These are phyloP conservation scores for Taphrina wiesneri DNA, from an alignment of 1,139 yeast genomes.

Conservation along the genomic window DNA sequence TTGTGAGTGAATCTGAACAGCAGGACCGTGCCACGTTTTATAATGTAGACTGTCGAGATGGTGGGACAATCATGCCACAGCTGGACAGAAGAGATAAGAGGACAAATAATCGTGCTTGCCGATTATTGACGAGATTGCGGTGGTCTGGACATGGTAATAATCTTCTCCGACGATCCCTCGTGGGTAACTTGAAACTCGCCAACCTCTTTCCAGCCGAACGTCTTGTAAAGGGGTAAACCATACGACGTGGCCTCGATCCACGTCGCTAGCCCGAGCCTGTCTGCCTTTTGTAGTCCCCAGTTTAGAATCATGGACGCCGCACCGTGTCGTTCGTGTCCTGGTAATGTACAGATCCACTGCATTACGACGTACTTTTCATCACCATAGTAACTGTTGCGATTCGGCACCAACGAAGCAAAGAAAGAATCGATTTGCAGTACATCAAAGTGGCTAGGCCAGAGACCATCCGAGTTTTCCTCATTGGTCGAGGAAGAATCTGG, in stretches of 20 bases:
- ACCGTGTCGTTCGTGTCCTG: background rate
- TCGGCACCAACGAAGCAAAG: too few relatives aligned
- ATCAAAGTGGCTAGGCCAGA: too few relatives aligned
- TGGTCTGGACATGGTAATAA: background rate
- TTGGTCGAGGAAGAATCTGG: too few relatives aligned
- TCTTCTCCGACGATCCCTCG: background rate
- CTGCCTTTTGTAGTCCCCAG: background rate
- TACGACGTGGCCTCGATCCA: background rate
- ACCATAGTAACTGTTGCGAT: background rate
- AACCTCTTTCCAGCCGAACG: background rate
- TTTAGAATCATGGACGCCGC: background rate
- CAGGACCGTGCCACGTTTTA: too few relatives aligned
- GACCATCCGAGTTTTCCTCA: too few relatives aligned
- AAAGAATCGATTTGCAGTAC: too few relatives aligned
- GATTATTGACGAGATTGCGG: background rate
- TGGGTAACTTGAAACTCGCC: background rate
- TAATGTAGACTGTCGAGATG: too few relatives aligned
- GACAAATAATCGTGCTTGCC: too few relatives aligned
- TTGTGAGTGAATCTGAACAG: too few relatives aligned
- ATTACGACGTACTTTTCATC: background rate
- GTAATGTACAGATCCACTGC: background rate
- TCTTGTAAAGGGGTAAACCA: background rate
- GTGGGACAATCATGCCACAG: too few relatives aligned
- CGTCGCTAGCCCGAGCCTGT: background rate
- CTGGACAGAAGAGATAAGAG: background rate